Percentiles rank a stretch among this genome's conserved stretches.
Evolutionary conservation across 805 yeast species (phyloP).

Genomic region (Schwanniomyces pseudopolymorphus): DNA sequence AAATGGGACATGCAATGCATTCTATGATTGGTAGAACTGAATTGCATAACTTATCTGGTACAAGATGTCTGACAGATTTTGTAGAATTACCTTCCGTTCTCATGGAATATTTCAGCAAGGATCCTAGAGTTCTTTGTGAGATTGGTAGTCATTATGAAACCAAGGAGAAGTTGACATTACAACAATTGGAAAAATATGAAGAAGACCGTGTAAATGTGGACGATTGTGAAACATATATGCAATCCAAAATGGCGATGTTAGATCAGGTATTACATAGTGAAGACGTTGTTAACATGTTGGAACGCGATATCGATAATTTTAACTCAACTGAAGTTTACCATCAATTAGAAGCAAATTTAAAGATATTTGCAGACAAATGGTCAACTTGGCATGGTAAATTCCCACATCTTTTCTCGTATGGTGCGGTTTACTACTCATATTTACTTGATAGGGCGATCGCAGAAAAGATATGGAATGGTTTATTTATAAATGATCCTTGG

Average conservation of each 20-base stretch:
- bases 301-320: conserved; percentile 26
- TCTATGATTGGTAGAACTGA: conserved; percentile 93
- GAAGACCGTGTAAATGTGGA: conserved; percentile 52
- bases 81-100: conserved; percentile 96
- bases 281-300: conserved; percentile 21
- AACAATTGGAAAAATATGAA: conserved; percentile 51
- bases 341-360: conserved; percentile 54
- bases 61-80: conserved; percentile 93
- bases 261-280: conserved; percentile 75
- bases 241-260: conserved; percentile 83
- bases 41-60: conserved; percentile 89
- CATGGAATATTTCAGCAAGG: conserved; percentile 90
- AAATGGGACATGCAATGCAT: conserved; percentile 99
- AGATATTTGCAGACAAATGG: conserved; percentile 63
- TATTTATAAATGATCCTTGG: conserved; percentile 72
- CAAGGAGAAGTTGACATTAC: conserved; percentile 55
- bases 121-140: conserved; percentile 67
- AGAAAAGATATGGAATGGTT: conserved; percentile 71
- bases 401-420: conserved; percentile 91
- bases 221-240: conserved; percentile 78
- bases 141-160: conserved; percentile 76
- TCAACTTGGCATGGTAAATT: conserved; percentile 93
- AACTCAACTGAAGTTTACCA: conserved; percentile 67
- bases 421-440: conserved; percentile 91
- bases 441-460: conserved; percentile 92